Percentiles rank a stretch among this genome's conserved stretches.
phyloP scores from a whole-genome alignment of 805 yeast species.

The Pichia thaimueangensis region DNA sequence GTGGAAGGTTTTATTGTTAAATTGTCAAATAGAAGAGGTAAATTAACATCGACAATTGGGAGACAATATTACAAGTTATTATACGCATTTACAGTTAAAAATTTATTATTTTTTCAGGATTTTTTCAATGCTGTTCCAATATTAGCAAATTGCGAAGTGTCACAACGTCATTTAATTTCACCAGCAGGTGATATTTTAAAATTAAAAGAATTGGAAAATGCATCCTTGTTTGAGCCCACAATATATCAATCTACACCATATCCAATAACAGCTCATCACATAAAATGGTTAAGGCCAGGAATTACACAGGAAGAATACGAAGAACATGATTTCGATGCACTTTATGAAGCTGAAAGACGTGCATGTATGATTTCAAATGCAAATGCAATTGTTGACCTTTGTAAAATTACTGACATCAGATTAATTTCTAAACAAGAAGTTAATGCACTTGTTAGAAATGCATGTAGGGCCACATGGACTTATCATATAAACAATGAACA shows the following conservation, averaged over 20 bases:
- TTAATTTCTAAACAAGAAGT: slow-evolving; percentile 26
- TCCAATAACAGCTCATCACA: slow-evolving; percentile 44
- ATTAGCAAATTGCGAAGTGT: slow-evolving; percentile 17
- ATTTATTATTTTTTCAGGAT: slow-evolving; percentile 52
- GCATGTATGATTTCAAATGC: slow-evolving; percentile 50
- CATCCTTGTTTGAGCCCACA: slow-evolving; percentile 27
- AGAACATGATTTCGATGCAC: slow-evolving; percentile 48
- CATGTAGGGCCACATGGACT: slow-evolving; percentile 29
- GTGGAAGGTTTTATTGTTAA: slow-evolving; percentile 76
- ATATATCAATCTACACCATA: slow-evolving; percentile 44
- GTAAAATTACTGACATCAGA: slow-evolving; percentile 37
- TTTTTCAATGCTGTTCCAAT: slow-evolving; percentile 60
- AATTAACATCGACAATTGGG: slow-evolving; percentile 20
- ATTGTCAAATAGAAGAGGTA: slow-evolving; percentile 46
- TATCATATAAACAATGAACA: neutral
- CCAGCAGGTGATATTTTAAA: slow-evolving; percentile 34
- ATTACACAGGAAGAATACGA: slow-evolving; percentile 35
- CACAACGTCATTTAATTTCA: slow-evolving; percentile 12
- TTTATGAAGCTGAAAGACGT: slow-evolving; percentile 61
- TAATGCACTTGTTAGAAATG: slow-evolving; percentile 23
- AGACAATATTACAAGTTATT: slow-evolving; percentile 44
- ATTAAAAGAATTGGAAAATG: slow-evolving; percentile 18
- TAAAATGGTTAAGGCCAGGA: slow-evolving; percentile 53
- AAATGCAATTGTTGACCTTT: slow-evolving; percentile 55
- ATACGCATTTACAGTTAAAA: slow-evolving; percentile 59